These are phyloP conservation scores for Plectosphaerella sp. DNA, from an alignment of 2,329 filamentous ascomycete species.

Conservation along the genomic window DNA sequence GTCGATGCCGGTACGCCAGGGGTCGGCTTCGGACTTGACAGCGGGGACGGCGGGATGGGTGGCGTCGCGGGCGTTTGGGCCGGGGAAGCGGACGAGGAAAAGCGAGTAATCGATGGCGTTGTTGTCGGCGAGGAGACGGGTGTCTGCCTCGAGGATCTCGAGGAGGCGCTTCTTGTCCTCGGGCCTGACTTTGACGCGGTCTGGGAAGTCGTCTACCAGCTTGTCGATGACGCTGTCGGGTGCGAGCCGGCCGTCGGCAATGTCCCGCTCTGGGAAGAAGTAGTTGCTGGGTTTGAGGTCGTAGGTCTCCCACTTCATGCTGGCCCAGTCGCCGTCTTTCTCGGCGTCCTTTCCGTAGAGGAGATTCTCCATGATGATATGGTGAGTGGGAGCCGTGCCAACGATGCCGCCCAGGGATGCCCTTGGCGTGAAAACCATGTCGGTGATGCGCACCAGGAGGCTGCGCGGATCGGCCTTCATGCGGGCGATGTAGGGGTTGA, in stretches of 20 bases:
- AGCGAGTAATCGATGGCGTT: slow-evolving; percentile 74
- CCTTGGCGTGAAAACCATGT: slow-evolving; percentile 57
- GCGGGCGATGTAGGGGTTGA: slow-evolving; percentile 60
- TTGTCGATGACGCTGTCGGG: slow-evolving; percentile 61
- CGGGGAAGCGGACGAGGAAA: slow-evolving; percentile 55
- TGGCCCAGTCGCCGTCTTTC: slow-evolving; percentile 26
- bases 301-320: slow-evolving; percentile 61
- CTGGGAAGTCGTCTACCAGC: slow-evolving; percentile 63
- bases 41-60: slow-evolving; percentile 31
- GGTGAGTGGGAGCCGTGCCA: slow-evolving; percentile 61
- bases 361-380: slow-evolving; percentile 76
- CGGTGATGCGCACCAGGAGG: slow-evolving; percentile 66
- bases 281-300: slow-evolving; percentile 72
- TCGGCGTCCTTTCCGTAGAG: slow-evolving; percentile 51
- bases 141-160: slow-evolving; percentile 54
- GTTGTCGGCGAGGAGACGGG: slow-evolving; percentile 53
- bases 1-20: slow-evolving; percentile 58
- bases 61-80: slow-evolving; percentile 7
- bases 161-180: slow-evolving; percentile 53
- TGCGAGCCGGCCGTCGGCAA: slow-evolving; percentile 58
- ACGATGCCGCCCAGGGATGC: slow-evolving; percentile 55
- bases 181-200: slow-evolving; percentile 55
- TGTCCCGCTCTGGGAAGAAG: slow-evolving; percentile 71
- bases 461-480: slow-evolving; percentile 57
- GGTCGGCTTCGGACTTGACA: slow-evolving; percentile 16